A percentile compares a stretch with the other conserved stretches of the same genome.
phyloP scores from a whole-genome alignment of 768 basidiomycete genomes.

The Macrocybe gigantea region DNA sequence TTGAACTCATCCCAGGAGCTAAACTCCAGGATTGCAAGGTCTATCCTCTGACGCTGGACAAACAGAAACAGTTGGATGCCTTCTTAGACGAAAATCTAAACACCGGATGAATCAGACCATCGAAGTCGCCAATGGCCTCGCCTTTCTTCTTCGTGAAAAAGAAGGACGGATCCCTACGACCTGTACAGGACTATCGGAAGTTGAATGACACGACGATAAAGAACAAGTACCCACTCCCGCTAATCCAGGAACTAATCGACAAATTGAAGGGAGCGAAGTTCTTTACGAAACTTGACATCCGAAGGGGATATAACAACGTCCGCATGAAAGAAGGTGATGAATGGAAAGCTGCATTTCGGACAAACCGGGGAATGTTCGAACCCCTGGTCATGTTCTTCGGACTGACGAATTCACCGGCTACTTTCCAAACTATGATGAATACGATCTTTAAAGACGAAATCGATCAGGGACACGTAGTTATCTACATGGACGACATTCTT shows the following conservation, averaged over 20 bases:
- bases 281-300: slow-evolving; percentile 33
- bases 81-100: slow-evolving; percentile 22
- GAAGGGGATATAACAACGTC: slow-evolving; percentile 30
- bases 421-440: slow-evolving; percentile 28
- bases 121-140: slow-evolving; percentile 17
- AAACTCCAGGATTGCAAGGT: slow-evolving; percentile 23
- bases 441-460: slow-evolving; percentile 27
- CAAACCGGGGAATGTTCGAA: slow-evolving; percentile 28
- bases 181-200: slow-evolving; percentile 23
- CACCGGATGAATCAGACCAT: slow-evolving; percentile 15
- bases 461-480: slow-evolving; percentile 12
- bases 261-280: slow-evolving; percentile 15
- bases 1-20: slow-evolving; percentile 23
- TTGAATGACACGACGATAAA: slow-evolving; percentile 26
- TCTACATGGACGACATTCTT: slow-evolving; percentile 36
- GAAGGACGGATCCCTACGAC: slow-evolving; percentile 16
- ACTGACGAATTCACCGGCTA: slow-evolving; percentile 24
- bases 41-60: slow-evolving; percentile 24
- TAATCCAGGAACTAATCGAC: slow-evolving; percentile 21
- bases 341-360: slow-evolving; percentile 34
- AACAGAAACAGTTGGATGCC: slow-evolving; percentile 21
- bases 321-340: slow-evolving; percentile 32
- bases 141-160: slow-evolving; percentile 21
- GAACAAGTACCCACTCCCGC: slow-evolving; percentile 23
- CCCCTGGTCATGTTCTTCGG: slow-evolving; percentile 34